Base-by-base conservation (phyloP, 163 green algal genomes). In the Chloromonas sp. region DNA sequence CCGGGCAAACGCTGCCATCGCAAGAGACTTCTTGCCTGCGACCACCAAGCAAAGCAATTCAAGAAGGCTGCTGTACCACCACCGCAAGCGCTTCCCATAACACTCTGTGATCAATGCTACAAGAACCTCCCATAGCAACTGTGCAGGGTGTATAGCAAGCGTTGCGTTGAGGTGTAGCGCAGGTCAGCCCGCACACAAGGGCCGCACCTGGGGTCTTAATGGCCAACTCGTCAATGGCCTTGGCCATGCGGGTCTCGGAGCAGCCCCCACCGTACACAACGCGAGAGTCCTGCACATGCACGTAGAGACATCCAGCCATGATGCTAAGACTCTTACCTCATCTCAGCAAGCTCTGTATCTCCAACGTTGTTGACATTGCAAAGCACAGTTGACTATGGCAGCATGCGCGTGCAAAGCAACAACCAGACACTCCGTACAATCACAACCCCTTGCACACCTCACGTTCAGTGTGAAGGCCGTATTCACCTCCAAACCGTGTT, bases 251-350 rank as follows among this genome's bases (percentile, higher is more conserved):
- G 89, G 98, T 97, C 90, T 99, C 97, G 2, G 96, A 92, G 88
- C 90, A 99, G 77, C 97, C 97, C 71, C 97, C 97, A 11, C 97
- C 97, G 71, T 94, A 98, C 66, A 99, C 89, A 60, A 99, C 95
- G 2, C 97, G 91, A 3, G 86, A 89, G 89, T 98, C 96, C 83
- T 92, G 85, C 70, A 97, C 94, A 83, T 1, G 95, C 94, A 60
- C 36, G 36, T 36, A 36, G 83, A 66, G 62, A 66, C 82, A 85
- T 85, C 60, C 78, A 8, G 13, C 8, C 8, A 82, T 82, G 8
- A 8, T 76, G 70, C 70, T n/a, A 8, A 76, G 70, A 13, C 70
- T n/a, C 70, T 13, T n/a, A 13, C 70, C 8, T 76, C 70, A 76
- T 76, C 8, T 76, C 70, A 76, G 70, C 70, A 76, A 76, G 70